Evolutionary conservation across 2,329 filamentous ascomycete genomes (phyloP).

Genomic region (Colletotrichum lindemuthianum): DNA sequence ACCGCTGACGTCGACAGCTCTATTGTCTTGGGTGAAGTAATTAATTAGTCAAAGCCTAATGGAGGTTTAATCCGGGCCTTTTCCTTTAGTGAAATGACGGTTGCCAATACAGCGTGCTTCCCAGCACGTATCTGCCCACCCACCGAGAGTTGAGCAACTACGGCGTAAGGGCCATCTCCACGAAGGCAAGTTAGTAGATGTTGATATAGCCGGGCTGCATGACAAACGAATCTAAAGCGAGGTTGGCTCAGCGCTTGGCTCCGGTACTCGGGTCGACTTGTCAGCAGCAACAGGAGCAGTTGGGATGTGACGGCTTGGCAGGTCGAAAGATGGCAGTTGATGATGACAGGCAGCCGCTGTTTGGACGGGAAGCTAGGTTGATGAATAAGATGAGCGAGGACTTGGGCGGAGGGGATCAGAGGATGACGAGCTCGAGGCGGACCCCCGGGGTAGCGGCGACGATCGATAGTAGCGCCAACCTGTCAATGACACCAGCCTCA

Average conservation of each 20-base stretch:
- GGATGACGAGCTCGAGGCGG: constrained; percentile 21
- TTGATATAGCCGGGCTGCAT: constrained; percentile 15
- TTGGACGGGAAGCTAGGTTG: constrained; percentile 4
- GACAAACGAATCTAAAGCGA: constrained; percentile 9
- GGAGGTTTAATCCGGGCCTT: not conserved
- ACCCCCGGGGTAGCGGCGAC: constrained; percentile 24
- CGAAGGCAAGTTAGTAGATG: constrained; percentile 21
- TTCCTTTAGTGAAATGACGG: constrained; percentile 27
- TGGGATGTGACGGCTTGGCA: constrained; percentile 31
- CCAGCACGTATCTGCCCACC: constrained; percentile 11
- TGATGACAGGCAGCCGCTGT: constrained; percentile 17
- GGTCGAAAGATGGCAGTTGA: constrained; percentile 8
- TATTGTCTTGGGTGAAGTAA: too few species aligned
- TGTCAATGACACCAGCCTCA: not conserved
- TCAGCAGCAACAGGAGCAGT: too few species aligned
- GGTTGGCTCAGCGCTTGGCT: not conserved
- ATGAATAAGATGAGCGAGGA: not conserved
- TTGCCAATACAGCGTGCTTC: constrained; percentile 10
- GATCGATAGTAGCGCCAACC: constrained; percentile 19
- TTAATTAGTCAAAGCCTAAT: constrained; percentile 1
- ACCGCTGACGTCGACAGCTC: too few species aligned
- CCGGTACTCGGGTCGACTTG: too few species aligned
- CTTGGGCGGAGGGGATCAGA: not conserved
- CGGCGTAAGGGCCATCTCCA: constrained; percentile 22
- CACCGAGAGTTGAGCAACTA: constrained; percentile 14